Base-by-base conservation (phyloP, 768 basidiomycete species). In the Auriscalpium vulgare region DNA sequence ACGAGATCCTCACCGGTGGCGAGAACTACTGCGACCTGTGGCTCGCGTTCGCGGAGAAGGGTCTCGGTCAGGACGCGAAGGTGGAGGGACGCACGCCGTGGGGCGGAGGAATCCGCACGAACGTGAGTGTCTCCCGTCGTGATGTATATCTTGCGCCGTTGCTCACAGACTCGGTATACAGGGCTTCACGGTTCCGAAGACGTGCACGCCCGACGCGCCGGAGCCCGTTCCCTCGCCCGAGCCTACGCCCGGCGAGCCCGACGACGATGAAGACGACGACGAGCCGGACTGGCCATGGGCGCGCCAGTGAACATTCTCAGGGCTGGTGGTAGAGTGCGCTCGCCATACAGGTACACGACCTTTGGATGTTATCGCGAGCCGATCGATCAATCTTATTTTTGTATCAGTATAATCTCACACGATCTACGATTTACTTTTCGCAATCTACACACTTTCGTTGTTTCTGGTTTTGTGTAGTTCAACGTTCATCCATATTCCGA, bases 21-120 rank as follows among this genome's bases (percentile, higher is more conserved):
- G 91, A 93, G 80, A 99, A 99, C 77, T 75, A 78, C 63, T 99
- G 95, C 69, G 75, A 76, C 13, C 71, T 99, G 60, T 97, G 93
- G 94, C 72, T 78, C 56, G 91, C 83, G 45, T 99, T 97, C 67
- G 79, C 90, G 7, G 71, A 79, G 62, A 78, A 91, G 37, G 95
- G 95, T 1, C 71, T 98, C 48, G 95, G 95, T 4, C 66, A 74
- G 10, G 85, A 93, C 63, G 90, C 95, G 3, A 72, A 61, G 14
- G 81, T 97, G 43, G 73, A 80, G 35, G 87, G 90, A 51, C 74
- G 79, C 56, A 91, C 90, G 8, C 93, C 92, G 16, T 97, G 94
- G 94, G 94, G 94, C 65, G 91, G 92, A 79, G 94, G 93, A 56
- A 72, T 90, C 52, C 79, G 94, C 59, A 78, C 76, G 16, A 81